Conservation (phyloP, 495 filamentous ascomycete species). For the Friedmanniomyces simplex region DNA sequence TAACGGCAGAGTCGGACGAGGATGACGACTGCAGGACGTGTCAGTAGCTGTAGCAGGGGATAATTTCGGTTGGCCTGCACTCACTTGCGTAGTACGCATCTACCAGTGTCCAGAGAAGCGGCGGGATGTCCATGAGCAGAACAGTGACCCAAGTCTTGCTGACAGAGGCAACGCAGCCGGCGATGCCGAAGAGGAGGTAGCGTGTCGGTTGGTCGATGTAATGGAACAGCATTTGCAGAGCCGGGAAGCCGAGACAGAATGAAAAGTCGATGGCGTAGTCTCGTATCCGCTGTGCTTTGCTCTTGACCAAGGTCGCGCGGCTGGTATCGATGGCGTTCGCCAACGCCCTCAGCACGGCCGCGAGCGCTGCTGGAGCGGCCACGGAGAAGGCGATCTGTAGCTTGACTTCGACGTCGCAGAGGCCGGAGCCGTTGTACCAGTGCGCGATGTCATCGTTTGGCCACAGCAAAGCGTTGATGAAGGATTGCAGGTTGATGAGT, state of each 20-base stretch:
- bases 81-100: slow-evolving; percentile 64
- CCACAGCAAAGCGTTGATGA: slow-evolving; percentile 78
- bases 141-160: slow-evolving; percentile 63
- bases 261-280: slow-evolving; percentile 49
- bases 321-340: slow-evolving; percentile 59
- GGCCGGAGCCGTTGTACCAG: slow-evolving; percentile 64
- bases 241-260: slow-evolving; percentile 59
- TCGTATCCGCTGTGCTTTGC: slow-evolving; percentile 41
- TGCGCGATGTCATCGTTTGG: slow-evolving; percentile 51
- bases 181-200: slow-evolving; percentile 62
- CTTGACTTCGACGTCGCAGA: slow-evolving; percentile 78
- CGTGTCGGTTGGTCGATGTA: slow-evolving; percentile 58
- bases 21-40: slow-evolving; percentile 41
- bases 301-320: slow-evolving; percentile 43
- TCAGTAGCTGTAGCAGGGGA: neutral
- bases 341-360: slow-evolving; percentile 65
- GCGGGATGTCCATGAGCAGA: slow-evolving; percentile 56
- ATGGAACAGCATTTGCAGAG: slow-evolving; percentile 54
- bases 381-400: slow-evolving; percentile 52
- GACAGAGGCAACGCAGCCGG: slow-evolving; percentile 57
- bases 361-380: slow-evolving; percentile 50
- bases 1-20: slow-evolving; percentile 59
- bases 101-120: slow-evolving; percentile 51
- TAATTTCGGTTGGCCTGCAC: slow-evolving; percentile 21
- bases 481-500: slow-evolving; percentile 54